Evolutionary conservation across 192 early-diverging fungal species (phyloP).

Genomic region (Fimicolochytrium jonesii): DNA sequence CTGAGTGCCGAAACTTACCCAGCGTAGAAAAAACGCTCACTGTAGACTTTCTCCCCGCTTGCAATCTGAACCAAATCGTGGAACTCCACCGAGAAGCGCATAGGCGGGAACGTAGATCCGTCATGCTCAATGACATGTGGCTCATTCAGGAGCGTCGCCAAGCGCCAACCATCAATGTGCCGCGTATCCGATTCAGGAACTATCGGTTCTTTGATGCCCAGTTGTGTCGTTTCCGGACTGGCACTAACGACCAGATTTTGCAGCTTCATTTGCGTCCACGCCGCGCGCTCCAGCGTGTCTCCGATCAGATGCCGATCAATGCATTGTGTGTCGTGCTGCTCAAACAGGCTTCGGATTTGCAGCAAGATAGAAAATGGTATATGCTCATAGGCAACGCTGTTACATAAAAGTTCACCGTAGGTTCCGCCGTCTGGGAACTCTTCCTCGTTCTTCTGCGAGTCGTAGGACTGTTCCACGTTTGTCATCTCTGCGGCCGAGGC

Average conservation of each 20-base stretch:
- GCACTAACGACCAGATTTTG: neutral
- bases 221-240: neutral
- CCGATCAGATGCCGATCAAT: too few species aligned
- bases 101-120: constrained; percentile 33
- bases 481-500: neutral
- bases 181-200: constrained; percentile 31
- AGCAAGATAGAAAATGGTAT: constrained; percentile 14
- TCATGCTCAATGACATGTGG: constrained; percentile 21
- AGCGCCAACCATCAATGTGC: constrained; percentile 31
- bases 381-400: constrained; percentile 5
- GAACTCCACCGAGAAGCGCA: constrained; percentile 43
- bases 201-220: constrained; percentile 10
- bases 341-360: neutral
- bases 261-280: constrained; percentile 17
- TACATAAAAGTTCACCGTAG: neutral
- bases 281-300: constrained; percentile 2
- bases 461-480: too few species aligned
- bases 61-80: constrained; percentile 11
- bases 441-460: neutral
- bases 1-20: constrained; percentile 8
- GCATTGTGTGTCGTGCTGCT: neutral
- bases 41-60: constrained; percentile 25
- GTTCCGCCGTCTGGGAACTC: neutral
- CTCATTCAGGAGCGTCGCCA: constrained; percentile 8
- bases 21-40: constrained; percentile 21